phyloP scores from a whole-genome alignment of 1,284 basidiomycete genomes.

The Earliella scabrosa region DNA sequence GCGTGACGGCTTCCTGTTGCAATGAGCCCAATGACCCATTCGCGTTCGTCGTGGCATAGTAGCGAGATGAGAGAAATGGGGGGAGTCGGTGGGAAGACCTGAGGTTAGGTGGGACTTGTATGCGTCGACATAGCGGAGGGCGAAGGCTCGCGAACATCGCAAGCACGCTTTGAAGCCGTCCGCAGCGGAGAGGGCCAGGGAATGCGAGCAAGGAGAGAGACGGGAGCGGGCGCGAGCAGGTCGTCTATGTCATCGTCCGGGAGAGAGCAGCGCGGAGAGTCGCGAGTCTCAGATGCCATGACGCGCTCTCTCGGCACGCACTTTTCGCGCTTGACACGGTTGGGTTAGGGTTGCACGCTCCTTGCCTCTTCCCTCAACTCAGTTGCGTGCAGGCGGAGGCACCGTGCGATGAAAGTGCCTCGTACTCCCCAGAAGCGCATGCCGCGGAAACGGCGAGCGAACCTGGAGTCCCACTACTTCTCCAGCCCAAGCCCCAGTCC shows the following conservation, averaged over 20 bases:
- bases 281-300: background rate
- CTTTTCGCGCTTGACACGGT: background rate
- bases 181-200: background rate
- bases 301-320: background rate
- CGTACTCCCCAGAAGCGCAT: background rate
- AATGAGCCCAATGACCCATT: too few relatives aligned
- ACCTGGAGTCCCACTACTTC: constrained; percentile 8
- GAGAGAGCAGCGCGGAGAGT: background rate
- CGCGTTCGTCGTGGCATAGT: too few relatives aligned
- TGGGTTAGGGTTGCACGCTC: background rate
- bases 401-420: background rate
- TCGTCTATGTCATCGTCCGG: background rate
- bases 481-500: constrained; percentile 4
- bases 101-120: background rate
- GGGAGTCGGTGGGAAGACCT: background rate
- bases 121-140: background rate
- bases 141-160: background rate
- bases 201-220: background rate
- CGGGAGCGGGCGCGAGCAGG: background rate
- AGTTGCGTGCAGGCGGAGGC: too few relatives aligned
- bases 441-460: background rate
- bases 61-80: too few relatives aligned
- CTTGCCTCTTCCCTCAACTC: background rate
- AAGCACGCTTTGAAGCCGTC: background rate
- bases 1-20: background rate